Percentiles rank a stretch among this genome's conserved stretches.
Evolutionary conservation across 2,329 filamentous ascomycete genomes (phyloP).

Genomic region (Colletotrichum tropicicola): DNA sequence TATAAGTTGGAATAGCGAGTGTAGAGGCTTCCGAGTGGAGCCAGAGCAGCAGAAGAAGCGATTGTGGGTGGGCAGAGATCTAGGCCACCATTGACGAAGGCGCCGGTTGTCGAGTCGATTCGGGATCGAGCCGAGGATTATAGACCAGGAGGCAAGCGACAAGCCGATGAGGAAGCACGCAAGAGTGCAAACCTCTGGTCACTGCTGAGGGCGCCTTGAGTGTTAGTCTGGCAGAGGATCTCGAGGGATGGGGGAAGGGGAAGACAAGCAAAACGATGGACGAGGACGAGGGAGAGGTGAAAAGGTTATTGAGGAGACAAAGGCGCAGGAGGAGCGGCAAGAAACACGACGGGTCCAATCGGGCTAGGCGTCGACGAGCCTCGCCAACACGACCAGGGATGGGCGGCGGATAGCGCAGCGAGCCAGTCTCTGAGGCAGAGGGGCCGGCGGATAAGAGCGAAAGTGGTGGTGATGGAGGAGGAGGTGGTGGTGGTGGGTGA

Average conservation of each 20-base stretch:
- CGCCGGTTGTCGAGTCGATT: conserved; percentile 11
- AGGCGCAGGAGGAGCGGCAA: conserved; percentile 17
- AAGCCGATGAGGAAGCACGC: conserved; percentile 21
- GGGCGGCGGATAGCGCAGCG: conserved; percentile 7
- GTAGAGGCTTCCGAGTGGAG: conserved; percentile 27
- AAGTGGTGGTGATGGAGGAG: conserved; percentile 7
- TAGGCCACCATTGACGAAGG: conserved; percentile 21
- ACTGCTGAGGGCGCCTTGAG: conserved; percentile 18
- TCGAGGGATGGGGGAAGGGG: conserved; percentile 27
- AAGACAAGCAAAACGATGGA: conserved; percentile 2
- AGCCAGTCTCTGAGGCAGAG: conserved; percentile 19
- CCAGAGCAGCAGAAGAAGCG: conserved; percentile 4
- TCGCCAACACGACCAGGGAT: conserved; percentile 25
- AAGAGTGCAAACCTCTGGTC: conserved; percentile 20
- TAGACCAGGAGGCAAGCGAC: conserved; percentile 11
- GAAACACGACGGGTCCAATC: conserved; percentile 21
- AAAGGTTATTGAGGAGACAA: conserved; percentile 20
- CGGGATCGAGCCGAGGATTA: conserved; percentile 11
- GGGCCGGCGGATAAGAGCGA: background rate
- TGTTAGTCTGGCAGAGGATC: conserved; percentile 20
- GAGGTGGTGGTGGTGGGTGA: conserved; percentile 1
- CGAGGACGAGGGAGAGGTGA: conserved; percentile 23
- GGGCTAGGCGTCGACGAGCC: conserved; percentile 28
- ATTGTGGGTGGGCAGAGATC: conserved; percentile 5
- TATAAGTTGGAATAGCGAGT: conserved; percentile 7